These are phyloP conservation scores for Volvariella volvacea DNA, from an alignment of 1,284 basidiomycete genomes.

Conservation along the genomic window DNA sequence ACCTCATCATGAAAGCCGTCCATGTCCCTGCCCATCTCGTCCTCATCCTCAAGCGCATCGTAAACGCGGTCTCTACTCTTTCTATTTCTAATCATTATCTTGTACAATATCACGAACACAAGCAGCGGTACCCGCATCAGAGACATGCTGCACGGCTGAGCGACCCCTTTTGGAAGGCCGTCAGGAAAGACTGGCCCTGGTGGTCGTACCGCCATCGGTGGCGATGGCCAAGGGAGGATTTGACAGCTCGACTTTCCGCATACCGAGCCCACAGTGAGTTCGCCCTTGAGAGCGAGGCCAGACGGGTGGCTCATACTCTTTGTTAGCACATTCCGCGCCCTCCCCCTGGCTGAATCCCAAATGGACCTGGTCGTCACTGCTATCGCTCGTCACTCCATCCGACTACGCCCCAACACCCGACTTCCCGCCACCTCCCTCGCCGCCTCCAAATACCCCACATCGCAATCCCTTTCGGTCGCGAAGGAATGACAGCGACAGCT, in stretches of 20 bases:
- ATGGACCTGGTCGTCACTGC: constrained; percentile 18
- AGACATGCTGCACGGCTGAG: constrained; percentile 7
- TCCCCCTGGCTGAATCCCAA: constrained; percentile 13
- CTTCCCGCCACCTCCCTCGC: constrained; percentile 3
- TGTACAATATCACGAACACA: constrained; percentile 13
- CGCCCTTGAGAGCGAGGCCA: too few species aligned
- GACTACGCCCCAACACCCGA: constrained; percentile 1
- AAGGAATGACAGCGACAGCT: constrained; percentile 4
- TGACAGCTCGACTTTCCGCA: too few species aligned
- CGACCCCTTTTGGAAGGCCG: constrained; percentile 9
- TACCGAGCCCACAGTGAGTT: too few species aligned
- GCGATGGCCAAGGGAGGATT: not conserved
- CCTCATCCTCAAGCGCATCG: constrained; percentile 53
- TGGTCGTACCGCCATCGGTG: constrained; percentile 12
- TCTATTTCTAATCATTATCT: constrained; percentile 63
- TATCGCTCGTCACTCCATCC: constrained; percentile 13
- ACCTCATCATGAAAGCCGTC: constrained; percentile 41
- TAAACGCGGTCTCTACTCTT: constrained; percentile 58
- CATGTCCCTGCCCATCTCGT: constrained; percentile 54
- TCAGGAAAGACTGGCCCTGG: constrained; percentile 21
- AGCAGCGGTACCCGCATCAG: constrained; percentile 14
- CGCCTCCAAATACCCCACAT: not conserved
- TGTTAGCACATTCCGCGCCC: not conserved
- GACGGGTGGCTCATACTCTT: not conserved
- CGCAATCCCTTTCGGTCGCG: constrained; percentile 12